Evolutionary conservation across 495 filamentous ascomycete species (phyloP), one percentile per base, ranked within the genome.

Genomic region (Daldinia decipiens): DNA sequence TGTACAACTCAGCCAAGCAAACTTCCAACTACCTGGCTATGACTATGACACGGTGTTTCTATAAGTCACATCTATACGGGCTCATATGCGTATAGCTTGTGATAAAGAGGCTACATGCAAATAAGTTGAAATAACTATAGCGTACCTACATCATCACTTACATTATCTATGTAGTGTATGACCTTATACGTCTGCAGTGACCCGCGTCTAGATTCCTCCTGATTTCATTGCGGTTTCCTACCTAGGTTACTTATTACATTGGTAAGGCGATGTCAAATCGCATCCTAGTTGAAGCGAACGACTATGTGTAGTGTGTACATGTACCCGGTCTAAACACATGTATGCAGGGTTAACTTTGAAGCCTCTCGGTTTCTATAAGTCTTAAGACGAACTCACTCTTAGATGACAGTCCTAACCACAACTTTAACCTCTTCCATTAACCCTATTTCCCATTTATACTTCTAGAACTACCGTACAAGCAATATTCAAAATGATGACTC

Each of bases 141-240:
- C 43, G 19, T 7, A 17, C n/a, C n/a, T 47, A 47, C 9, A 19
- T 24, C 2, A 24, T 19, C n/a, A 17, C 17, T 15, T 45, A 21
- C 40, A 17, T 21, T 21, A 19, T 17, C 38, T n/a, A 39, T 45
- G 43, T 24, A 47, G 12, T 21, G 43, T 47, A 47, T 47, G 17
- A 47, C 43, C 43, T 21, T 24, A 21, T 47, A 47, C 9, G 1
- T 21, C 43, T 47, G 43, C 43, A 5, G 43, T 47, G 43, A 24
- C 43, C 43, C 43, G 43, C 17, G 43, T 21, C 17, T 19, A 47
- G 43, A 47, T 47, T 17, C 1, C 19, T 6, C 19, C 17, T 24
- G 43, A 47, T 47, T 47, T 24, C 17, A 47, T 47, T 47, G 12
- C 43, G 43, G 43, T 8, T 47, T 47, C 19, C 43, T 47, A 47